Percentiles rank a stretch among this genome's conserved stretches.
Evolutionary conservation across 2,329 filamentous ascomycete genomes (phyloP).

Genomic region (Fusarium euwallaceae): DNA sequence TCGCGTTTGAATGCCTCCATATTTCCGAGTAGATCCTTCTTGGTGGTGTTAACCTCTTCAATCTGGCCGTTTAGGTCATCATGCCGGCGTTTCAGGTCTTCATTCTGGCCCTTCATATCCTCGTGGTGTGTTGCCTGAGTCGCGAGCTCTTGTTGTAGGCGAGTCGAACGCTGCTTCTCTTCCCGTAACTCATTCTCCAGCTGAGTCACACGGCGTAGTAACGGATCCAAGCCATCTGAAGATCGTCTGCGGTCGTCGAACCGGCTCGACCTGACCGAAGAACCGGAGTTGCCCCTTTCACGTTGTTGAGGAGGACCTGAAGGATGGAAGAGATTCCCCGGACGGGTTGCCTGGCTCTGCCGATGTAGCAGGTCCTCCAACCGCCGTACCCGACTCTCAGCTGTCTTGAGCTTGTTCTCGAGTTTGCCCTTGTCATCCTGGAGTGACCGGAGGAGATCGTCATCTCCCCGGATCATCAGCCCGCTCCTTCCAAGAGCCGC

Average conservation of each 20-base stretch:
- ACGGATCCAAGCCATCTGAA: constrained; percentile 61
- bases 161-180: constrained; percentile 77
- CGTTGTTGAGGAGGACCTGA: constrained; percentile 61
- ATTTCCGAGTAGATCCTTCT: constrained; percentile 93
- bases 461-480: constrained; percentile 86
- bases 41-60: constrained; percentile 90
- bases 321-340: constrained; percentile 68
- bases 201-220: constrained; percentile 65
- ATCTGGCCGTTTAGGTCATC: constrained; percentile 75
- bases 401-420: constrained; percentile 82
- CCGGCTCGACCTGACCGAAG: constrained; percentile 61
- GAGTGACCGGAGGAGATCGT: constrained; percentile 82
- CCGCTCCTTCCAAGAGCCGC: constrained; percentile 89
- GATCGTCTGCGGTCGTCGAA: constrained; percentile 61
- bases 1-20: constrained; percentile 93
- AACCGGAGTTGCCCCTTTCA: constrained; percentile 64
- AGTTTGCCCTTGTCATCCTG: constrained; percentile 84
- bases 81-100: constrained; percentile 65
- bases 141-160: constrained; percentile 78
- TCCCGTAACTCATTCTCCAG: constrained; percentile 83
- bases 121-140: constrained; percentile 68
- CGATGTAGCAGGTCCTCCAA: constrained; percentile 93
- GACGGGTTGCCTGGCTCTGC: constrained; percentile 73
- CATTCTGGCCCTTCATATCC: constrained; percentile 70
- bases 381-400: constrained; percentile 89